Percentiles rank a stretch among this genome's conserved stretches.
Conservation (phyloP, 768 basidiomycete genomes). For the Termitomyces sp. region DNA sequence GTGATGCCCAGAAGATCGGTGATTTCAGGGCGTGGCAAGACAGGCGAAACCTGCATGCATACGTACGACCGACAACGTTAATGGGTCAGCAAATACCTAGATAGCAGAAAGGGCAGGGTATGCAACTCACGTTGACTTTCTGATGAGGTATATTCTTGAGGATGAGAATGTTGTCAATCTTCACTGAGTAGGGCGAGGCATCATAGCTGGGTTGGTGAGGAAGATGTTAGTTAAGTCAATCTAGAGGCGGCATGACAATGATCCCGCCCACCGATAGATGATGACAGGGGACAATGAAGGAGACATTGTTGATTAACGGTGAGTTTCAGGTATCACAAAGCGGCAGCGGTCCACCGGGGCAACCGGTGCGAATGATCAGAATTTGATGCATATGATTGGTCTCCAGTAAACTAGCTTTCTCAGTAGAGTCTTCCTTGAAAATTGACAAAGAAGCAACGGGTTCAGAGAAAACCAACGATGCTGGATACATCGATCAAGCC, state of each 20-base stretch:
- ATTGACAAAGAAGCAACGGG: not conserved
- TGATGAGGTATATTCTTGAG: slow-evolving; percentile 44
- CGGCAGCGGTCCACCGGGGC: not conserved
- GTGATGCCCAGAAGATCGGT: slow-evolving; percentile 43
- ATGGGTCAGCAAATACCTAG: not conserved
- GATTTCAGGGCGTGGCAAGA: slow-evolving; percentile 53
- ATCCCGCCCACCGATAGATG: slow-evolving; percentile 36
- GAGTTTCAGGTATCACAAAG: not conserved
- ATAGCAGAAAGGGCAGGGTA: not conserved
- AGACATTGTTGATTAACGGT: not conserved
- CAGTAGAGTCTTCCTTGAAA: not conserved
- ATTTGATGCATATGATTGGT: not conserved
- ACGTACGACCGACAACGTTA: not conserved
- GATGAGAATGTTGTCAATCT: slow-evolving; percentile 45
- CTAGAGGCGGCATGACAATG: not conserved
- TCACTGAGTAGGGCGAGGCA: slow-evolving; percentile 43
- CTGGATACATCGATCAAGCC: not conserved
- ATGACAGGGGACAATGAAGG: slow-evolving; percentile 25
- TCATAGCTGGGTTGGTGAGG: slow-evolving; percentile 33
- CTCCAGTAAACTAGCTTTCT: not conserved
- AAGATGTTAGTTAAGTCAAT: not conserved
- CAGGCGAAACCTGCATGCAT: slow-evolving; percentile 35
- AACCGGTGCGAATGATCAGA: not conserved
- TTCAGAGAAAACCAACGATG: not conserved
- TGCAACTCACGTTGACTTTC: slow-evolving; percentile 36